These are phyloP conservation scores for Sporothrix schenckii DNA, from an alignment of 2,329 filamentous ascomycete species.

Conservation along the genomic window DNA sequence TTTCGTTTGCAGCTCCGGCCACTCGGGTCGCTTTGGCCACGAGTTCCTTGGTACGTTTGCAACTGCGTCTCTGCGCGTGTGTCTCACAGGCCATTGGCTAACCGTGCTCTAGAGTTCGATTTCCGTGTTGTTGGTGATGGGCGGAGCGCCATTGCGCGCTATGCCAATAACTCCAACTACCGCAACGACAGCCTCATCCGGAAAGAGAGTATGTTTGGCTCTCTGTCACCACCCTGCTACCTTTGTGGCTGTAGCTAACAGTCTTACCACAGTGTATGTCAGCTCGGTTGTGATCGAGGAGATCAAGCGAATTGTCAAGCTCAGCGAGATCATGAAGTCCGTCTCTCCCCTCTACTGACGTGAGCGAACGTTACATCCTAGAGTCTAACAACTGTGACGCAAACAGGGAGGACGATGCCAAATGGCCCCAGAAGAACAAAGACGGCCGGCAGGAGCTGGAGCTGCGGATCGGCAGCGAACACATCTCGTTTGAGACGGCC, in stretches of 20 bases:
- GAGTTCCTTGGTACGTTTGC: constrained; percentile 81
- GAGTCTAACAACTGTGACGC: background rate
- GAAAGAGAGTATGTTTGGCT: constrained; percentile 84
- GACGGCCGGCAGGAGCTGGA: constrained; percentile 96
- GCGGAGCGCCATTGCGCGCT: constrained; percentile 88
- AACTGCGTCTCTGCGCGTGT: background rate
- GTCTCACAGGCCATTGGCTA: constrained; percentile 32
- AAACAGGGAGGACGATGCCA: constrained; percentile 88
- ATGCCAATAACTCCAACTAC: constrained; percentile 99
- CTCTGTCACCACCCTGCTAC: too few species aligned
- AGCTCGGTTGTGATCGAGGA: constrained; percentile 88
- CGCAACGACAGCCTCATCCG: constrained; percentile 97
- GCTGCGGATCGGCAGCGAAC: constrained; percentile 88
- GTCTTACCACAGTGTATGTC: constrained; percentile 75
- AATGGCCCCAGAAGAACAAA: constrained; percentile 99
- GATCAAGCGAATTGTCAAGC: constrained; percentile 95
- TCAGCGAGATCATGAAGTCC: constrained; percentile 96
- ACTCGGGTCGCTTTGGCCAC: constrained; percentile 95
- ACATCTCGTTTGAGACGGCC: constrained; percentile 98
- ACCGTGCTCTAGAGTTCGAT: constrained; percentile 75
- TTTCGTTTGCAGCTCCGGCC: constrained; percentile 72
- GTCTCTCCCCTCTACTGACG: constrained; percentile 36
- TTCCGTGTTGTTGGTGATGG: constrained; percentile 92
- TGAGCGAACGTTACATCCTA: background rate
- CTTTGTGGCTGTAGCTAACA: constrained; percentile 20